phyloP scores from a whole-genome alignment of 345 rosid genomes.

The Clarkia xantiana region DNA sequence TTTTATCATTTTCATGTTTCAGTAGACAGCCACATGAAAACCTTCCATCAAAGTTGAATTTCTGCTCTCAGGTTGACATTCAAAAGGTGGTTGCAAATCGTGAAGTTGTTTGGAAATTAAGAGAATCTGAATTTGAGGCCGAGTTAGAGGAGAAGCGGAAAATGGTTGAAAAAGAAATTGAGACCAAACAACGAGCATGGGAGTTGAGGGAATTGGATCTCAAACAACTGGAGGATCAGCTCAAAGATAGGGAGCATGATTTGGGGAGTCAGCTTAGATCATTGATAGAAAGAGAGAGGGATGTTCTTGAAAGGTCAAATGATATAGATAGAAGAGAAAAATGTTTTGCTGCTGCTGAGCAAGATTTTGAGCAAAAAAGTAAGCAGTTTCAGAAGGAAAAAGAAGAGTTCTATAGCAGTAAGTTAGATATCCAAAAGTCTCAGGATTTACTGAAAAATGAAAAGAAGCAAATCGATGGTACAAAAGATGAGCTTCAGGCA shows the following conservation, averaged over 20 bases:
- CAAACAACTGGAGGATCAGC: constrained; percentile 45
- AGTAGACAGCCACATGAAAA: no score
- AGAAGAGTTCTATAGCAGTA: constrained; percentile 40
- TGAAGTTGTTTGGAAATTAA: constrained; percentile 40
- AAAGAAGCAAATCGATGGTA: constrained; percentile 48
- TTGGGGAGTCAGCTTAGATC: constrained; percentile 46
- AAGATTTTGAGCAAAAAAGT: constrained; percentile 32
- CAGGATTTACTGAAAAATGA: constrained; percentile 48
- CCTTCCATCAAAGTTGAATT: neutral
- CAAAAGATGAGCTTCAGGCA: constrained; percentile 54
- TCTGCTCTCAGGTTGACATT: constrained; percentile 39
- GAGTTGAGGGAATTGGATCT: constrained; percentile 84
- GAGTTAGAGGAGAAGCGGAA: constrained; percentile 53
- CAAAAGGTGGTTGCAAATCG: constrained; percentile 49
- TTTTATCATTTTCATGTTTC: no score
- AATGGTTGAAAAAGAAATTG: constrained; percentile 71
- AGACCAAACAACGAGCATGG: constrained; percentile 76
- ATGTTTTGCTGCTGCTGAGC: constrained; percentile 29
- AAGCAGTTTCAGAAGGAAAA: constrained; percentile 38
- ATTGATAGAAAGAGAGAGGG: constrained; percentile 58
- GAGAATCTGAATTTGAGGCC: constrained; percentile 62
- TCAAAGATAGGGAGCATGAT: constrained; percentile 69
- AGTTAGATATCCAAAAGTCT: constrained; percentile 54
- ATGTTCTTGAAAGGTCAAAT: constrained; percentile 35
- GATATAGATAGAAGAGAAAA: constrained; percentile 51